These are phyloP conservation scores for Pistacia vera DNA, from an alignment of 345 rosid species.

Conservation along the genomic window DNA sequence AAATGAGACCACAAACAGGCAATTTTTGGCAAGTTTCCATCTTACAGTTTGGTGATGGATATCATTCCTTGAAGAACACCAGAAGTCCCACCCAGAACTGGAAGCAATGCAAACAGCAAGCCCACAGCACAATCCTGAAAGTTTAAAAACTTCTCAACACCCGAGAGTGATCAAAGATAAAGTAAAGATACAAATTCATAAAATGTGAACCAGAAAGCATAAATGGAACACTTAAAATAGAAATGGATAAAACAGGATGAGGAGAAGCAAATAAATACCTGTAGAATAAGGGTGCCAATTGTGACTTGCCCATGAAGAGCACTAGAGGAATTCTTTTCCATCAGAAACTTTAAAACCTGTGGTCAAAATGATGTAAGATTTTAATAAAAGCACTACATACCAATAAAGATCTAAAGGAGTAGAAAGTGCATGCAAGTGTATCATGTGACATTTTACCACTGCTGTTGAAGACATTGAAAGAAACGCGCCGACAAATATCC, in stretches of 20 bases:
- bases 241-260: background rate
- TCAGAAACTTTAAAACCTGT: slow-evolving; percentile 87
- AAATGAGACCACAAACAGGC: background rate
- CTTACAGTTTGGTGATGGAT: slow-evolving; percentile 86
- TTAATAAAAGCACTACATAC: background rate
- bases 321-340: slow-evolving; percentile 76
- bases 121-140: slow-evolving; percentile 93
- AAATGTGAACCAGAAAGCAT: slow-evolving; percentile 11
- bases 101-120: slow-evolving; percentile 89
- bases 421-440: background rate
- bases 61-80: slow-evolving; percentile 80
- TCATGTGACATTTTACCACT: slow-evolving; percentile 52
- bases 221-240: background rate
- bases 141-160: slow-evolving; percentile 22
- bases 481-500: slow-evolving; percentile 86
- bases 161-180: slow-evolving; percentile 17
- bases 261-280: slow-evolving; percentile 46
- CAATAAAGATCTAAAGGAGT: background rate
- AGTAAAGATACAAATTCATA: background rate
- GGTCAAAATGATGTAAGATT: slow-evolving; percentile 4
- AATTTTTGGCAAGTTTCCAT: background rate
- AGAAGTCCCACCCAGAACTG: slow-evolving; percentile 84
- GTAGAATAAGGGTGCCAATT: slow-evolving; percentile 84
- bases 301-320: slow-evolving; percentile 91
- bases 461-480: slow-evolving; percentile 98